A percentile compares a stretch with the other conserved stretches of the same genome.
These are phyloP conservation scores for Diddensiella caesifluorescens DNA, from an alignment of 805 yeast genomes.

Conservation along the genomic window DNA sequence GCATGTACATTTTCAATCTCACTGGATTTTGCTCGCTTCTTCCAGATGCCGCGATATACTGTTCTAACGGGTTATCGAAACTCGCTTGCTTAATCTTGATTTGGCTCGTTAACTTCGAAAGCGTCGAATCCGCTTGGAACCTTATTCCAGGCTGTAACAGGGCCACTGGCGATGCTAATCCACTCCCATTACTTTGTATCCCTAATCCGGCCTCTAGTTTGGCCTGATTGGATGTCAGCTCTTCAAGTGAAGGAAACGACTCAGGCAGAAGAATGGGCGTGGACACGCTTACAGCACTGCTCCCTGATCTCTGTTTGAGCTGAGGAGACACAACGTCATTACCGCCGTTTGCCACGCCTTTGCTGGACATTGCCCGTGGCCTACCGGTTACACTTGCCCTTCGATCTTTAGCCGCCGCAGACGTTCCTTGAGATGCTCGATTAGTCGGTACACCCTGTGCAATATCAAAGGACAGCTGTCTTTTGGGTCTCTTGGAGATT, in stretches of 20 bases:
- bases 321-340: background rate
- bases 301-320: background rate
- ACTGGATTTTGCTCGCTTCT: slow-evolving; percentile 31
- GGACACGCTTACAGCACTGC: slow-evolving; percentile 2
- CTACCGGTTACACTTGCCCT: slow-evolving; percentile 10
- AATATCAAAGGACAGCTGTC: slow-evolving; percentile 16
- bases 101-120: slow-evolving; percentile 24
- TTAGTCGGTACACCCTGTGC: background rate
- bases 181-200: background rate
- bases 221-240: background rate
- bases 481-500: background rate
- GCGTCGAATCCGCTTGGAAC: background rate
- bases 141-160: background rate
- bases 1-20: slow-evolving; percentile 33
- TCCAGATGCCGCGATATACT: slow-evolving; percentile 34
- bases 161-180: background rate
- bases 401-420: slow-evolving; percentile 5
- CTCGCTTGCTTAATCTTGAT: slow-evolving; percentile 29
- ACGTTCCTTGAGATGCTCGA: background rate
- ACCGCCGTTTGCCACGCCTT: slow-evolving; percentile 1
- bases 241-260: background rate
- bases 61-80: slow-evolving; percentile 33
- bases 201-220: background rate
- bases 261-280: background rate
- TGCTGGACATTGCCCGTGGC: slow-evolving; percentile 9